Base-by-base conservation (phyloP, 2,329 filamentous ascomycete species). In the Phaeosphaeriaceae sp. region DNA sequence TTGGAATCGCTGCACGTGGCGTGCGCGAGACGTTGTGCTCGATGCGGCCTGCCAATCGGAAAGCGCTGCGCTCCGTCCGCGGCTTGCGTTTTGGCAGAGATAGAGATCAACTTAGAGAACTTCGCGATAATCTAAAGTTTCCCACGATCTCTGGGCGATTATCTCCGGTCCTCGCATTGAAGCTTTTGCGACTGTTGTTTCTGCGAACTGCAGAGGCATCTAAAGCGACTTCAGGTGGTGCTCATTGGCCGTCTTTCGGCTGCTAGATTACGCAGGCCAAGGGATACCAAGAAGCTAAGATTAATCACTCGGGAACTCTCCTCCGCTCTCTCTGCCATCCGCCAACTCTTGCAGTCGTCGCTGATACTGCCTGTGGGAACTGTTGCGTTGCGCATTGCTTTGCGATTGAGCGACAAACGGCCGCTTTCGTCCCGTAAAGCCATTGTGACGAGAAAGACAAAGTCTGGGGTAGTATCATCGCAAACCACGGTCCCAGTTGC, bases 381-480 rank as follows among this genome's bases (percentile, higher is more conserved):
- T 5, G 20, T 42, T 22, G 57, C 52, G 47, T 25, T 48, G 55
- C 46, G 51, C 60, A 61, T 62, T 56, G 24, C 57, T 54, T 54
- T 48, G 55, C 67, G 61, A 65, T 67, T 67, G 65, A 60, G n/a
- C 44, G 51, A 31, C 13, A 45, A 21, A 20, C 25, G 17, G 17
- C 25, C 19, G 22, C 40, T 45, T 40, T 2, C 33, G 11, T 13
- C 24, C n/a, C 15, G 20, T 33, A 15, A 24, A 25, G 50, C 46
- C 17, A 31, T 44, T 27, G 40, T 47, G 27, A 13, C 11, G 19
- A 19, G 10, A 21, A 19, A 33, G n/a, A 25, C 41, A 21, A 52
- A 60, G 17, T 36, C 17, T 48, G 56, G 46, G 48, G 41, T 40
- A 53, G 24, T 31, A 20, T 19, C n/a, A 25, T 7, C 46, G 49